phyloP scores from a whole-genome alignment of 768 basidiomycete species.

The Amanita rimosa region DNA sequence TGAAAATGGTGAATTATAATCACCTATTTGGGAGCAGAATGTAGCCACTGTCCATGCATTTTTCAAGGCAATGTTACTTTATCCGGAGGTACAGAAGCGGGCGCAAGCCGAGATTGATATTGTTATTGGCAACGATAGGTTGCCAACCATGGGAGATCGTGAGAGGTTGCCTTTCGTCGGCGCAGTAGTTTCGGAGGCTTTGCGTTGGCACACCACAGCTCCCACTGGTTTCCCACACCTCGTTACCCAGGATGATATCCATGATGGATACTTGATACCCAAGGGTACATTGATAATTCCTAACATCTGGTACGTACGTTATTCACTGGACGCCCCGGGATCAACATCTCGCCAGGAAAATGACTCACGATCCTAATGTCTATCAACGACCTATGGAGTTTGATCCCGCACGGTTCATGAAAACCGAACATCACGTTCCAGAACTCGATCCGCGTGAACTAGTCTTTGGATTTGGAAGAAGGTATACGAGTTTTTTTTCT shows the following conservation, averaged over 20 bases:
- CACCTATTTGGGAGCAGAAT: slow-evolving; percentile 17
- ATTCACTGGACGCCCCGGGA: neutral
- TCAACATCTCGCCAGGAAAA: slow-evolving; percentile 17
- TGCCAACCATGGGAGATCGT: slow-evolving; percentile 28
- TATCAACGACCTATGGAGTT: slow-evolving; percentile 36
- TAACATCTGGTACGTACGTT: slow-evolving; percentile 20
- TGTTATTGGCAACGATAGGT: slow-evolving; percentile 26
- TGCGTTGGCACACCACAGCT: too few species aligned
- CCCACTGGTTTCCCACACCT: slow-evolving; percentile 26
- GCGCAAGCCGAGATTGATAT: slow-evolving; percentile 32
- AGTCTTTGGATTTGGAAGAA: slow-evolving; percentile 46
- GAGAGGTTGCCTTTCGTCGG: slow-evolving; percentile 29
- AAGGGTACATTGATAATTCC: slow-evolving; percentile 24
- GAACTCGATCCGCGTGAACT: slow-evolving; percentile 31
- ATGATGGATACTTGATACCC: slow-evolving; percentile 32
- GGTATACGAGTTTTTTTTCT: slow-evolving; percentile 15
- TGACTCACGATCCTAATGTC: slow-evolving; percentile 29
- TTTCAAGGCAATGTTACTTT: slow-evolving; percentile 26
- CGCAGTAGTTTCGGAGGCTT: slow-evolving; percentile 7
- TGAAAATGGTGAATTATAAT: neutral
- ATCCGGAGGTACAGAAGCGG: slow-evolving; percentile 25
- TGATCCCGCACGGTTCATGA: slow-evolving; percentile 36
- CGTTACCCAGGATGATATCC: slow-evolving; percentile 28
- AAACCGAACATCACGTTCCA: slow-evolving; percentile 19
- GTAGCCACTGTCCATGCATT: slow-evolving; percentile 26